These are phyloP conservation scores for Candida lessepsii DNA, from an alignment of 805 yeast genomes.

Conservation along the genomic window DNA sequence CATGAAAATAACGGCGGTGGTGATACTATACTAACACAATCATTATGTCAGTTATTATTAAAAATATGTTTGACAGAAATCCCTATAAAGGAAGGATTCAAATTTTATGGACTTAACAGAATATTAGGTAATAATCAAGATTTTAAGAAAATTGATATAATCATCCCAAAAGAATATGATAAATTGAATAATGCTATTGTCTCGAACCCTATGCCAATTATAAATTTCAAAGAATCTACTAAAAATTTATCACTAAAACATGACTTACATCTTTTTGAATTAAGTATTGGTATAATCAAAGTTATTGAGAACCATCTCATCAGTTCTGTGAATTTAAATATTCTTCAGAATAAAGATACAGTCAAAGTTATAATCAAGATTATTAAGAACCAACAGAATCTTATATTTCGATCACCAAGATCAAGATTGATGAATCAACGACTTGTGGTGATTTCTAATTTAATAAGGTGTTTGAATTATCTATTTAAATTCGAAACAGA, in stretches of 20 bases:
- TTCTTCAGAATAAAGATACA: conserved; percentile 36
- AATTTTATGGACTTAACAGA: conserved; percentile 55
- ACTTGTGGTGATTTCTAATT: conserved; percentile 38
- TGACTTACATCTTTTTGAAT: conserved; percentile 41
- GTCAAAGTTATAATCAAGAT: conserved; percentile 41
- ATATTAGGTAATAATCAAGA: conserved; percentile 51
- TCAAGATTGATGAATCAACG: conserved; percentile 36
- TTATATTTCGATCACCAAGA: conserved; percentile 45
- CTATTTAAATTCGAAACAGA: conserved; percentile 33
- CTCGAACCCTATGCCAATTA: conserved; percentile 28
- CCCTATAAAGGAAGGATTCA: conserved; percentile 38
- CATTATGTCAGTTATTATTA: conserved; percentile 28
- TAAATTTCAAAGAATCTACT: conserved; percentile 4
- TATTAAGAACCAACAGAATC: conserved; percentile 50
- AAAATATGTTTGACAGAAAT: conserved; percentile 42
- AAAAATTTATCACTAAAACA: conserved; percentile 23
- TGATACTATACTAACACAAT: conserved; percentile 7
- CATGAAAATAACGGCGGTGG: conserved; percentile 17
- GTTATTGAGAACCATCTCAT: conserved; percentile 48
- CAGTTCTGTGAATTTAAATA: conserved; percentile 22
- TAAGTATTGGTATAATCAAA: conserved; percentile 46
- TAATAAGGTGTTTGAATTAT: conserved; percentile 40
- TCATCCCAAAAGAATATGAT: conserved; percentile 36
- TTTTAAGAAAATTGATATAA: conserved; percentile 38
- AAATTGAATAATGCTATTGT: conserved; percentile 22